Evolutionary conservation across 257 asterid genomes (phyloP).

Genomic region (Agastache rugosa): DNA sequence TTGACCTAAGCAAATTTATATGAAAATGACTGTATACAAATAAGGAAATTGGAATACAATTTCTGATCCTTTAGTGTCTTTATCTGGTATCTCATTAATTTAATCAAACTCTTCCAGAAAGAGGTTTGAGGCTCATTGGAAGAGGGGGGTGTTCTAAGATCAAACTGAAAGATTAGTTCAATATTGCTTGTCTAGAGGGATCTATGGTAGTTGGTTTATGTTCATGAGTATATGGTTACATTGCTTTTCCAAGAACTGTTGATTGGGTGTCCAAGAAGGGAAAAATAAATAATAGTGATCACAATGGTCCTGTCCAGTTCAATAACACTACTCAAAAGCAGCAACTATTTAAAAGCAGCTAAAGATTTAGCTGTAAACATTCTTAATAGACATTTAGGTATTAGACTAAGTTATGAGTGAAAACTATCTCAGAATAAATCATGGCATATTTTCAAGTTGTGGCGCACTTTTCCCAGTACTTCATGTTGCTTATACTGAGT

Average conservation of each 20-base stretch:
- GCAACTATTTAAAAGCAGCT: slow-evolving; percentile 2
- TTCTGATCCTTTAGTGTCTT: neutral
- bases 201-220: slow-evolving; percentile 3
- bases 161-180: neutral
- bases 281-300: neutral
- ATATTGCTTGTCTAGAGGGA: neutral
- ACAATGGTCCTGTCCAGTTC: neutral
- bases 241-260: slow-evolving; percentile 23
- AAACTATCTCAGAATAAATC: slow-evolving; percentile 5
- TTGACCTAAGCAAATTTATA: slow-evolving; percentile 9
- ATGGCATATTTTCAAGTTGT: slow-evolving; percentile 20
- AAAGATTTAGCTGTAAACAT: slow-evolving; percentile 19
- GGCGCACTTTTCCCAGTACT: slow-evolving; percentile 24
- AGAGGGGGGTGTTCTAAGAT: no score
- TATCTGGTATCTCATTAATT: slow-evolving; percentile 14
- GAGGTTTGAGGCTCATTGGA: neutral
- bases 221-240: slow-evolving; percentile 8
- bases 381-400: neutral
- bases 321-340: neutral
- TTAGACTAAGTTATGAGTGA: neutral
- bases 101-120: slow-evolving; percentile 9
- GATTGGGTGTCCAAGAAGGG: slow-evolving; percentile 10
- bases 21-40: neutral
- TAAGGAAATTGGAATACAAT: neutral
- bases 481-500: slow-evolving; percentile 25